Evolutionary conservation across 495 filamentous ascomycete species (phyloP).

Genomic region (Xylaria nigripes): DNA sequence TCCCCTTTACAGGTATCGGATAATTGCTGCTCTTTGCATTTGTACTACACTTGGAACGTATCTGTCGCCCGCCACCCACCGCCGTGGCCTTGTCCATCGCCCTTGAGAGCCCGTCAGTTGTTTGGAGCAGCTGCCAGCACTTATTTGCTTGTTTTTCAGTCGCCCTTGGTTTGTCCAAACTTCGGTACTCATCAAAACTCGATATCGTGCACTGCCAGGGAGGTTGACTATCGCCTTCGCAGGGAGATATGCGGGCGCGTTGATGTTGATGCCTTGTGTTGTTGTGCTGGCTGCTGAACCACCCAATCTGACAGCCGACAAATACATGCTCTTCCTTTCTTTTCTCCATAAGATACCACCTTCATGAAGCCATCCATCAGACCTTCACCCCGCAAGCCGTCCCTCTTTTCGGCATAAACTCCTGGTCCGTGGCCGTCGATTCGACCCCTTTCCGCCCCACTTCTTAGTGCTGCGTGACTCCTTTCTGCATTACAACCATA

Average conservation of each 20-base stretch:
- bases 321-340: constrained; percentile 14
- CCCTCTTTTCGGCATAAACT: constrained; percentile 31
- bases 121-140: neutral
- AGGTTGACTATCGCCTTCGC: neutral
- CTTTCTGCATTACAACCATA: constrained; percentile 28
- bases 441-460: constrained; percentile 28
- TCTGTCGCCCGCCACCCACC: neutral
- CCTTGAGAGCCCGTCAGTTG: neutral
- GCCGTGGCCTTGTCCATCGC: neutral
- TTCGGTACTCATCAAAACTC: neutral
- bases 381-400: constrained; percentile 27
- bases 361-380: constrained; percentile 32
- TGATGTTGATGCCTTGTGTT: constrained; percentile 14
- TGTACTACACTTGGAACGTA: constrained; percentile 11
- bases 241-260: constrained; percentile 1
- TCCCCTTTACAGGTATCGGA: constrained; percentile 1
- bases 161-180: neutral
- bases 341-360: constrained; percentile 13
- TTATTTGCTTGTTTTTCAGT: neutral
- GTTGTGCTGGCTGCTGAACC: constrained; percentile 24
- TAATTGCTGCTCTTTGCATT: constrained; percentile 7
- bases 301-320: constrained; percentile 19
- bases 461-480: constrained; percentile 31
- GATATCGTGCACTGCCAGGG: neutral
- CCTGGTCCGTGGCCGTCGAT: constrained; percentile 19